These are phyloP conservation scores for Nematocida sp. DNA, from an alignment of 371 early-diverging fungal genomes.

Conservation along the genomic window DNA sequence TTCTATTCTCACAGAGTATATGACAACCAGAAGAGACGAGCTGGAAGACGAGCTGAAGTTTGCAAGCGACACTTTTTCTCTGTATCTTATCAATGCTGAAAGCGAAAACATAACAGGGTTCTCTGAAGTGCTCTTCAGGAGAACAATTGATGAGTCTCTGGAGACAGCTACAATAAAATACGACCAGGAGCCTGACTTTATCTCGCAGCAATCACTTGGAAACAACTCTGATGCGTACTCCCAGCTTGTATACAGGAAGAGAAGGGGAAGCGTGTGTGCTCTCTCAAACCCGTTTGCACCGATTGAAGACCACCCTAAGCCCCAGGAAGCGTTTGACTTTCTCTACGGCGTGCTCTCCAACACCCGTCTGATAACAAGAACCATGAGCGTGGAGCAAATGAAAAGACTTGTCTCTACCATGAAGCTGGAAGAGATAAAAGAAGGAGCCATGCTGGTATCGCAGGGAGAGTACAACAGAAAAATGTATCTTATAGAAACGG, in stretches of 20 bases:
- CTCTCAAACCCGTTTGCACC: constrained; percentile 21
- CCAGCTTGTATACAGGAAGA: constrained; percentile 4
- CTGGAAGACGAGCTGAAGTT: constrained; percentile 26
- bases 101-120: constrained; percentile 17
- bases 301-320: constrained; percentile 17
- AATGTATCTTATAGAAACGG: constrained; percentile 89
- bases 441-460: constrained; percentile 73
- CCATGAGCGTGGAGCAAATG: constrained; percentile 58
- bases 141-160: constrained; percentile 16
- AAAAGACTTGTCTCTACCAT: constrained; percentile 56
- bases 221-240: not conserved
- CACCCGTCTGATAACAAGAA: constrained; percentile 28
- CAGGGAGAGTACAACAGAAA: constrained; percentile 90
- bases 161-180: not conserved
- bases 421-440: constrained; percentile 36
- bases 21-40: not conserved
- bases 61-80: constrained; percentile 20
- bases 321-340: constrained; percentile 8
- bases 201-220: not conserved
- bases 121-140: constrained; percentile 22
- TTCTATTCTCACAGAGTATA: constrained; percentile 4
- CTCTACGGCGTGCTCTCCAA: constrained; percentile 15
- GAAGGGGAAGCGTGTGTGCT: constrained; percentile 45
- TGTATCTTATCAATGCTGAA: constrained; percentile 45
- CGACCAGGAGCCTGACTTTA: not conserved